Base-by-base conservation (phyloP, 345 rosid species). In the Psidium friedrichsthalianum region DNA sequence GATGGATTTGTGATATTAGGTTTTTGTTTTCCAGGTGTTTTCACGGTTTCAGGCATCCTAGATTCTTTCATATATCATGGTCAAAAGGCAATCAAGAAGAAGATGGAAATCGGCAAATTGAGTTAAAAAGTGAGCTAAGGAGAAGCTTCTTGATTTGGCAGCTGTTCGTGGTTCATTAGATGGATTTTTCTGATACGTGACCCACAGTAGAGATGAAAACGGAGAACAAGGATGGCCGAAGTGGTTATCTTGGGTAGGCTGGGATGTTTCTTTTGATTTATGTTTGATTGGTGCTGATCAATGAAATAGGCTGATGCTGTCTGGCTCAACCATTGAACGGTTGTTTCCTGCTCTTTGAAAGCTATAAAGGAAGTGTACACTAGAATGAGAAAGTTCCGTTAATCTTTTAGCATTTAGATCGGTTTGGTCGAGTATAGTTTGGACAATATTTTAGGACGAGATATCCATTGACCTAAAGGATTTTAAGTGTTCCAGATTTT, bases 71-170 rank as follows among this genome's bases (percentile, higher is more conserved):
- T 96, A 85, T 96, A 95, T 86, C 98, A 97, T 88, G 98, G 98
- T 86, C 98, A 97, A 86, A 96, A 80, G 90, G 98, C 96, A 87
- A 97, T 97, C 87, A 96, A 94, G 93, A 97, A 97, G 94, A 97
- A 97, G 93, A 95, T 95, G 92, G 99, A 95, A 88, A 89, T 95
- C 12, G 99, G 98, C 83, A 95, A 96, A 90, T 92, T 92, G 80
- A 97, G 93, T 86, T 97, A 93, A 97, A 52, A 78, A 51, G 57
- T 47, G 32, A 53, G 64, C 40, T 27, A 36, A 56, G 84, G 24
- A 10, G 40, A 14, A 14, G 27, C 18, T 56, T 29, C 27, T 11
- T 44, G 69, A 83, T 52, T 16, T 51, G 24, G 44, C 49, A 6
- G 82, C 82, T 59, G 36, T 22, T 69, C 53, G 51, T 32, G 86